These are phyloP conservation scores for Rubia peregrina DNA, from an alignment of 305 asterid species.

Conservation along the genomic window DNA sequence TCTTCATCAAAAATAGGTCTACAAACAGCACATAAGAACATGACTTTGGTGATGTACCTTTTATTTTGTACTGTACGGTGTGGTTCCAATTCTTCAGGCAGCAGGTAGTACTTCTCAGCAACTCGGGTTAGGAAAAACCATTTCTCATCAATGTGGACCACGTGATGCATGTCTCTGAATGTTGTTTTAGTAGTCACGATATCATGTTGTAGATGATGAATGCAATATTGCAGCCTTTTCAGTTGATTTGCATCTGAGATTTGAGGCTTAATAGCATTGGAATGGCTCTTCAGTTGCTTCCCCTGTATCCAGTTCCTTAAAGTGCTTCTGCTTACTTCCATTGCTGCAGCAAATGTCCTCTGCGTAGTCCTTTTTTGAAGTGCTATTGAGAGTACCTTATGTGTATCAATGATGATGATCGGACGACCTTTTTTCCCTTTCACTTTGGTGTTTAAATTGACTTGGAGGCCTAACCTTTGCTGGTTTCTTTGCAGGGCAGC, in stretches of 20 bases:
- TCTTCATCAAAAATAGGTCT: not conserved
- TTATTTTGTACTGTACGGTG: not conserved
- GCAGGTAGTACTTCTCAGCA: not conserved
- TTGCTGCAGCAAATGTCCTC: not conserved
- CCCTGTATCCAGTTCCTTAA: not conserved
- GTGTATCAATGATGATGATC: no score
- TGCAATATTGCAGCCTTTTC: not conserved
- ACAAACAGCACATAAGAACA: not conserved
- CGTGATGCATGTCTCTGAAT: not conserved
- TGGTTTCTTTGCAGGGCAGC: no score
- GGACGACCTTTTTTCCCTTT: no score
- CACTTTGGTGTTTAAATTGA: no score
- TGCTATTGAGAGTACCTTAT: not conserved
- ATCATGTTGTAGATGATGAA: not conserved
- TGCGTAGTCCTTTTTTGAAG: not conserved
- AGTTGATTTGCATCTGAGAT: no score
- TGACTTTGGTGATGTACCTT: no score
- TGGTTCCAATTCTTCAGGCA: not conserved
- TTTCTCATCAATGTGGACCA: not conserved
- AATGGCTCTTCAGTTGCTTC: not conserved
- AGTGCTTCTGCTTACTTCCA: not conserved
- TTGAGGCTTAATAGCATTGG: not conserved
- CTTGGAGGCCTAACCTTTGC: no score
- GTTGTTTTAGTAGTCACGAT: not conserved
- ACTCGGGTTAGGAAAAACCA: not conserved